Base-by-base conservation (phyloP, 1,284 basidiomycete genomes). In the Boletus semigastroideus region DNA sequence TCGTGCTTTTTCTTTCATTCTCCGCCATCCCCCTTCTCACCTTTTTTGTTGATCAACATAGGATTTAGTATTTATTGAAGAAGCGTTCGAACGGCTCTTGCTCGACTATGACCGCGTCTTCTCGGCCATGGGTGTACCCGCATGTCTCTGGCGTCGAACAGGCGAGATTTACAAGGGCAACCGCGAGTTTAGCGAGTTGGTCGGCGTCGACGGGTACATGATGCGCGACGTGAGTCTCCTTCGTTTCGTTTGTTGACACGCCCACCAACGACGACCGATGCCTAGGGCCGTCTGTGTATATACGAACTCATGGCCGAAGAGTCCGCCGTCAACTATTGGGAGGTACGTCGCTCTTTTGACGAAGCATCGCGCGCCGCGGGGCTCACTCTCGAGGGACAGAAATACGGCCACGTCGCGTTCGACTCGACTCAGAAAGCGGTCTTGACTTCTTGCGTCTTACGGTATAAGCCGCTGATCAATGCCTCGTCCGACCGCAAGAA, bases 91-190 rank as follows among this genome's bases (percentile, higher is more conserved):
- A 68, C 86, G 96, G 1, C 78, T 98, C 52, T 78, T 99, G 54
- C 82, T 98, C 17, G 94, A 98, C 66, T 98, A 98, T 66, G 95
- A 98, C 66, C 87, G 95, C 34, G 92, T 96, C 1, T 95, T 98
- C 70, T 91, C 90, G 11, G 90, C 91, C 0, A 96, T 98, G 85
- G 94, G 93, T 40, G 93, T 98, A 10, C 97, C 97, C 0, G 94
- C 94, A 0, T 99, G 96, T 62, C 79, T 99, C 7, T 99, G 96
- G 97, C 79, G 95, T 28, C 77, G 96, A 43, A 98, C 96, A 2
- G 97, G 97, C 25, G 95, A 99, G 73, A 98, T 99, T 54, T 98
- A 98, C 78, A 98, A 95, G 73, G 96, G 86, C 37, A 99, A 99
- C 68, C 84, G 92, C 54, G 94, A 98, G 72, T 96, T 96, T 70